A percentile compares a stretch with the other conserved stretches of the same genome.
These are phyloP conservation scores for Glycine latifolia DNA, from an alignment of 306 rosid genomes.

Conservation along the genomic window DNA sequence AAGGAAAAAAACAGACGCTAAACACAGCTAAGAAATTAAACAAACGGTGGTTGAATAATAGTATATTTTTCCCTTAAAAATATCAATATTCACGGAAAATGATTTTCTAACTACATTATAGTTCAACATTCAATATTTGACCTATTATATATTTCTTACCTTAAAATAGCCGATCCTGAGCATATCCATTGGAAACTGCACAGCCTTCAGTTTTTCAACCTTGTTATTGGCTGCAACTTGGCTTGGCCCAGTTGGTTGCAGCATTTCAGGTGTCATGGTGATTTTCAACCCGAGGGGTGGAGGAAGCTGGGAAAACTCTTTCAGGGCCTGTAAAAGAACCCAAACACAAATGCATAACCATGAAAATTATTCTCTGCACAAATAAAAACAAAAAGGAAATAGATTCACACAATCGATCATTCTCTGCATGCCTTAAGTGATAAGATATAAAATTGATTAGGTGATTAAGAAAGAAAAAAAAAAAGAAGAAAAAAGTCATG, in stretches of 20 bases:
- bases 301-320: constrained; percentile 12
- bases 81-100: too few relatives aligned
- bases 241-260: not conserved
- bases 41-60: too few relatives aligned
- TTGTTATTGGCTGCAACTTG: not conserved
- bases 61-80: too few relatives aligned
- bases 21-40: not conserved
- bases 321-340: not conserved
- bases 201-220: constrained; percentile 22
- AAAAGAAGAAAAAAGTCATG: too few relatives aligned
- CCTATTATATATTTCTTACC: constrained; percentile 5
- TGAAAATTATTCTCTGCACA: not conserved
- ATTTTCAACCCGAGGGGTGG: constrained; percentile 13
- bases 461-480: too few relatives aligned
- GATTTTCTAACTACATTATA: not conserved
- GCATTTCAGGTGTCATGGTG: constrained; percentile 11
- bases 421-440: too few relatives aligned
- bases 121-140: not conserved
- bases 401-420: too few relatives aligned
- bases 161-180: constrained; percentile 14
- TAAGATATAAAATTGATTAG: too few relatives aligned
- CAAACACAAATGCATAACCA: not conserved
- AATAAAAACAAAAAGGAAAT: too few relatives aligned
- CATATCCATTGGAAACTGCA: constrained; percentile 14
- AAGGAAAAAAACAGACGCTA: not conserved